phyloP scores from a whole-genome alignment of 148 eudicot species.

The Dianthus caryophyllus region DNA sequence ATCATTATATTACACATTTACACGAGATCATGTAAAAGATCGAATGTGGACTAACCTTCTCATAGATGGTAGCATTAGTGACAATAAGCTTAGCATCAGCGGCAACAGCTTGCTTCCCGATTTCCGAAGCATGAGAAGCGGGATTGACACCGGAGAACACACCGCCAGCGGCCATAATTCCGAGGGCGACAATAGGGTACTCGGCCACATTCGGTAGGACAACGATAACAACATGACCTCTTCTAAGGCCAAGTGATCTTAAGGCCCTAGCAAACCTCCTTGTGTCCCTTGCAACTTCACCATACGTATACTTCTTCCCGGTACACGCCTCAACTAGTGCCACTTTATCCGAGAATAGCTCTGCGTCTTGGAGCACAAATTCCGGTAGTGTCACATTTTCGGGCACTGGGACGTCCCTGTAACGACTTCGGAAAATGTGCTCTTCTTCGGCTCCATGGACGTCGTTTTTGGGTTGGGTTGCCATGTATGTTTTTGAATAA shows the following conservation, averaged over 20 bases:
- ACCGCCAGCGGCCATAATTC: slow-evolving; percentile 89
- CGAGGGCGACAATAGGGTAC: slow-evolving; percentile 78
- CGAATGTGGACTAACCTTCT: slow-evolving; percentile 42
- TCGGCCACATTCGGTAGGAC: slow-evolving; percentile 80
- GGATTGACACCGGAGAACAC: slow-evolving; percentile 93
- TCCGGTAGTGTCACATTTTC: slow-evolving; percentile 63
- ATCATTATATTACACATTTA: no score
- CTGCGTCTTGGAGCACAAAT: slow-evolving; percentile 66
- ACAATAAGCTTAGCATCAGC: slow-evolving; percentile 88
- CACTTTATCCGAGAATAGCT: slow-evolving; percentile 54
- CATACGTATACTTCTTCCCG: slow-evolving; percentile 60
- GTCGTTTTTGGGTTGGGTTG: slow-evolving; percentile 18
- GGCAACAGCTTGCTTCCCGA: slow-evolving; percentile 69
- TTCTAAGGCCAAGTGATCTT: slow-evolving; percentile 83
- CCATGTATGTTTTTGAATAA: slow-evolving; percentile 30
- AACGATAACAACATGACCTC: slow-evolving; percentile 73
- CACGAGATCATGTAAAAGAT: not conserved
- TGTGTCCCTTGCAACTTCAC: slow-evolving; percentile 54
- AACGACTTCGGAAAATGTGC: slow-evolving; percentile 57
- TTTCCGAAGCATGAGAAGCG: slow-evolving; percentile 53
- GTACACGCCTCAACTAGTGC: slow-evolving; percentile 71
- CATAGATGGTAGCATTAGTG: slow-evolving; percentile 52
- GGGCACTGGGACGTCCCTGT: slow-evolving; percentile 51
- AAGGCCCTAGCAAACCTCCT: slow-evolving; percentile 83
- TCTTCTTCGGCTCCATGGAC: slow-evolving; percentile 32